These are phyloP conservation scores for Phalaenopsis aphrodite DNA, from an alignment of 106 monocot species.

Conservation along the genomic window DNA sequence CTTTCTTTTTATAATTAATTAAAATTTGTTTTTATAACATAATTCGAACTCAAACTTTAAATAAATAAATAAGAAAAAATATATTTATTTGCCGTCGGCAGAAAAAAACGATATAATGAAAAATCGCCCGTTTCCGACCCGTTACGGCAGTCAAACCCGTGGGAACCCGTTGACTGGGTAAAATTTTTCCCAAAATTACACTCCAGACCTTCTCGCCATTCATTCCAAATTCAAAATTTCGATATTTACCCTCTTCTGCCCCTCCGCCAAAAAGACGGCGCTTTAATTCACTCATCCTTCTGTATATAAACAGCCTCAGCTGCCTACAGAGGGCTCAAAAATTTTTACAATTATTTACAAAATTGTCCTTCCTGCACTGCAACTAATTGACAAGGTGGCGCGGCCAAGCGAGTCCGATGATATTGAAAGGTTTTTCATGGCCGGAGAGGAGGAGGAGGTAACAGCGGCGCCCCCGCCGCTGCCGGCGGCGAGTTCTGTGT, in stretches of 20 bases:
- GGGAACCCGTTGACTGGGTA: no score
- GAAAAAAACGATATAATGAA: no score
- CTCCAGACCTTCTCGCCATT: not conserved
- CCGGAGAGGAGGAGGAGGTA: not conserved
- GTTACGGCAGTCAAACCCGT: no score
- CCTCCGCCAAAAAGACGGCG: not conserved
- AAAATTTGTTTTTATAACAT: no score
- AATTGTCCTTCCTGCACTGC: not conserved
- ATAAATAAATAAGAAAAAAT: no score
- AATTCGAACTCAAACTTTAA: no score
- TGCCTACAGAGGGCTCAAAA: not conserved
- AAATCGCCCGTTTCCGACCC: no score
- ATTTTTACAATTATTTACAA: not conserved
- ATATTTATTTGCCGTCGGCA: no score
- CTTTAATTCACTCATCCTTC: not conserved
- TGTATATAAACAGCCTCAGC: not conserved
- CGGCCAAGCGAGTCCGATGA: not conserved
- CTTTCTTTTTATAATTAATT: no score
- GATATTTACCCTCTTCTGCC: not conserved
- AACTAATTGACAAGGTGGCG: not conserved
- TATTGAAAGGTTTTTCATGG: not conserved
- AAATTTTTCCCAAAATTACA: no score
- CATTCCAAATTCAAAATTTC: not conserved
- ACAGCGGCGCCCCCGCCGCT: not conserved
- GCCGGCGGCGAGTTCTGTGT: not conserved